Percentiles rank a stretch among this genome's conserved stretches.
These are phyloP conservation scores for Phaeotremella fagi DNA, from an alignment of 768 basidiomycete genomes.

Conservation along the genomic window DNA sequence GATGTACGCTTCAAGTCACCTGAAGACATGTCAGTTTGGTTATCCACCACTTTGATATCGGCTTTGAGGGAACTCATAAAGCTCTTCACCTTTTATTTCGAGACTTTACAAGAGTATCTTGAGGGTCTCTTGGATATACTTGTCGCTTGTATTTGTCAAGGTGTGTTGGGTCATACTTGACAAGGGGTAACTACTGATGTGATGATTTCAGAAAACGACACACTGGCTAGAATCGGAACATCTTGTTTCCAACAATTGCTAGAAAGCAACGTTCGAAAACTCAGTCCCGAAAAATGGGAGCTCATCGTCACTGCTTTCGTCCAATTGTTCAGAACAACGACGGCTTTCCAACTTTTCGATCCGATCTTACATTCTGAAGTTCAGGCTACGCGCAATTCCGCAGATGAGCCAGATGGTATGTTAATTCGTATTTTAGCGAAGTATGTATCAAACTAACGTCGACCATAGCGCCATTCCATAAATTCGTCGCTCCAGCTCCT, in stretches of 20 bases:
- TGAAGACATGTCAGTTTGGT: slow-evolving; percentile 99
- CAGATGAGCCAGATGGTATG: slow-evolving; percentile 36
- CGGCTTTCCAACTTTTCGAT: slow-evolving; percentile 94
- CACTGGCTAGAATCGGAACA: slow-evolving; percentile 92
- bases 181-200: slow-evolving; percentile 6
- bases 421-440: background rate
- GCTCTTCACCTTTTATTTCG: slow-evolving; percentile 92
- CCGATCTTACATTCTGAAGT: slow-evolving; percentile 82
- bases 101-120: slow-evolving; percentile 78
- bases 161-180: slow-evolving; percentile 51
- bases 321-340: slow-evolving; percentile 93
- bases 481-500: slow-evolving; percentile 57
- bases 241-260: slow-evolving; percentile 94
- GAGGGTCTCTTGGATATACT: slow-evolving; percentile 91
- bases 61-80: slow-evolving; percentile 92
- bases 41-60: slow-evolving; percentile 98
- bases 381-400: slow-evolving; percentile 29
- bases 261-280: slow-evolving; percentile 84
- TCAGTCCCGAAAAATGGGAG: slow-evolving; percentile 82
- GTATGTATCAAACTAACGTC: background rate
- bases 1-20: slow-evolving; percentile 84
- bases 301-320: slow-evolving; percentile 86
- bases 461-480: slow-evolving; percentile 30
- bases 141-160: slow-evolving; percentile 97
- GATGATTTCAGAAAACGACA: slow-evolving; percentile 77